phyloP scores from a whole-genome alignment of 2,329 filamentous ascomycete genomes.

The Furcasterigmium sp. region DNA sequence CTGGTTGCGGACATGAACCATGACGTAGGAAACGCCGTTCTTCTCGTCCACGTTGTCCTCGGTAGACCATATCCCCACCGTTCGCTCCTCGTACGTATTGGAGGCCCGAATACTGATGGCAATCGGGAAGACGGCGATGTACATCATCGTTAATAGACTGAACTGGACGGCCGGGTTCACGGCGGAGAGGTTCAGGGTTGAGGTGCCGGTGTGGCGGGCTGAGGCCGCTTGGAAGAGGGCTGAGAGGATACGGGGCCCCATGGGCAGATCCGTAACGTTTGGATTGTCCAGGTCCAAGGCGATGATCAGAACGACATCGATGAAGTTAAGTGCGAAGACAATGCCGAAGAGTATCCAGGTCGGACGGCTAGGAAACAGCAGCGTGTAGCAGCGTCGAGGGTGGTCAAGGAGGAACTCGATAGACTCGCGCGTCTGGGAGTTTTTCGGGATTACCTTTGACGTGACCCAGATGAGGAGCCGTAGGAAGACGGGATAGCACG shows the following conservation, averaged over 20 bases:
- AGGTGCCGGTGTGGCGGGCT: slow-evolving; percentile 41
- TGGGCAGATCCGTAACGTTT: slow-evolving; percentile 37
- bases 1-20: slow-evolving; percentile 29
- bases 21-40: slow-evolving; percentile 20
- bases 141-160: slow-evolving; percentile 60
- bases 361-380: slow-evolving; percentile 52
- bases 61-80: slow-evolving; percentile 48
- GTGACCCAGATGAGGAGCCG: slow-evolving; percentile 53
- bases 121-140: slow-evolving; percentile 56
- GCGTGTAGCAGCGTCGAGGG: slow-evolving; percentile 56
- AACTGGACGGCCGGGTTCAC: slow-evolving; percentile 52
- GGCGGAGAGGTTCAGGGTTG: slow-evolving; percentile 41
- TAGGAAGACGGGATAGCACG: slow-evolving; percentile 52
- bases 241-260: slow-evolving; percentile 43
- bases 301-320: slow-evolving; percentile 50
- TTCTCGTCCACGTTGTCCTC: slow-evolving; percentile 14
- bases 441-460: slow-evolving; percentile 36
- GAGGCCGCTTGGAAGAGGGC: slow-evolving; percentile 54
- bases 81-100: slow-evolving; percentile 58
- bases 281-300: slow-evolving; percentile 45
- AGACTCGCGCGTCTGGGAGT: slow-evolving; percentile 32
- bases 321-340: slow-evolving; percentile 44
- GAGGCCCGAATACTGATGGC: slow-evolving; percentile 56
- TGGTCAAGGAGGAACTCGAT: slow-evolving; percentile 56
- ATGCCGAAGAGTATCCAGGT: slow-evolving; percentile 53